Evolutionary conservation across 1,284 basidiomycete genomes (phyloP).

Genomic region (Wallemia mellicola): DNA sequence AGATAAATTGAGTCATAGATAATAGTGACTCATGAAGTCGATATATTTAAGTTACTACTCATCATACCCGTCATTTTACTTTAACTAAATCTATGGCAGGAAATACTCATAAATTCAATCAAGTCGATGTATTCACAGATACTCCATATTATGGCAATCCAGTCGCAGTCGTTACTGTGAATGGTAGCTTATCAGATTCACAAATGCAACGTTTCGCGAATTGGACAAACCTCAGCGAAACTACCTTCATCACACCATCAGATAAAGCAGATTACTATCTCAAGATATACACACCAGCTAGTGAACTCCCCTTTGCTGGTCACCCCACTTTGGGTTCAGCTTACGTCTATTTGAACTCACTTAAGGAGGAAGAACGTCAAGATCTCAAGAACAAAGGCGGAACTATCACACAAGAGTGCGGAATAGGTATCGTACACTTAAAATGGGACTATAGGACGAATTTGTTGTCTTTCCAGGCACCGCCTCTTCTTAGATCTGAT

Average conservation of each 20-base stretch:
- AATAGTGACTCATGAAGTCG: no score
- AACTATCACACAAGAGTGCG: neutral
- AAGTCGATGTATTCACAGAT: neutral
- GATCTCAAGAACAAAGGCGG: neutral
- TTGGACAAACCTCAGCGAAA: neutral
- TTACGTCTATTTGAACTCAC: neutral
- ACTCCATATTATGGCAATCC: neutral
- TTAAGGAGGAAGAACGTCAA: neutral
- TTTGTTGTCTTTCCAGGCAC: neutral
- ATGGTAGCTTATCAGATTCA: neutral
- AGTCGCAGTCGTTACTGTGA: neutral
- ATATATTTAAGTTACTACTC: no score
- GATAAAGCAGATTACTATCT: neutral
- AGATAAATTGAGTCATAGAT: no score
- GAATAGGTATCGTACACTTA: neutral
- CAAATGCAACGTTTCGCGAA: neutral
- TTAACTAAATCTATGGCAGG: no score
- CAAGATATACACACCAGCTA: neutral
- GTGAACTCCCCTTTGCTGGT: neutral
- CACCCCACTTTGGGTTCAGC: neutral
- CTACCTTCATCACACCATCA: neutral
- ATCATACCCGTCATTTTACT: no score
- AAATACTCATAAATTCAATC: neutral
- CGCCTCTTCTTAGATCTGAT: neutral
- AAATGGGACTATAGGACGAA: neutral